These are phyloP conservation scores for Boletus smithii DNA, from an alignment of 1,284 basidiomycete species.

Conservation along the genomic window DNA sequence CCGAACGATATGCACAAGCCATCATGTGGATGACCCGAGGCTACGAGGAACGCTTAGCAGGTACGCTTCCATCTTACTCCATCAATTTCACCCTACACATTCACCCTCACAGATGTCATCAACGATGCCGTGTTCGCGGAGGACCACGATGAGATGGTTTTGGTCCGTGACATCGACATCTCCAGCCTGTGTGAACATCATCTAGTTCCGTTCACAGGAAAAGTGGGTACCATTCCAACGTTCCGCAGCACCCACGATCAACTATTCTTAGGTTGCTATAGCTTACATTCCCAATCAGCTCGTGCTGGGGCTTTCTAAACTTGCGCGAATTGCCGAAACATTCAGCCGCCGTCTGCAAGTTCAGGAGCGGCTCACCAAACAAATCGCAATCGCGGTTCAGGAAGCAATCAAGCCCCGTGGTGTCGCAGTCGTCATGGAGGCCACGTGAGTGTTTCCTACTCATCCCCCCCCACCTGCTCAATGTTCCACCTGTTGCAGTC, in stretches of 20 bases:
- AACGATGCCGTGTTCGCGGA: constrained; percentile 99
- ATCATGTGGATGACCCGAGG: constrained; percentile 99
- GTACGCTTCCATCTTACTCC: constrained; percentile 39
- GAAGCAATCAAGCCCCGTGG: constrained; percentile 96
- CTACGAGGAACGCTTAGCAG: constrained; percentile 91
- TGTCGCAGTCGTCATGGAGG: constrained; percentile 99
- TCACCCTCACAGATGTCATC: constrained; percentile 81
- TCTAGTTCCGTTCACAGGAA: constrained; percentile 97
- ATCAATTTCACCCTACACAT: constrained; percentile 8
- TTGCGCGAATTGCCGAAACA: constrained; percentile 96
- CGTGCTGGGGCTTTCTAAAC: constrained; percentile 95
- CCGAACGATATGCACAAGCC: constrained; percentile 95
- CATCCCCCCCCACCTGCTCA: constrained; percentile 13
- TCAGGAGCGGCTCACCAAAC: constrained; percentile 96
- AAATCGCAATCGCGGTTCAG: constrained; percentile 95
- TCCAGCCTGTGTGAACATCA: constrained; percentile 99
- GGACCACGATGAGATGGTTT: constrained; percentile 99
- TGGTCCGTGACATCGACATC: constrained; percentile 97
- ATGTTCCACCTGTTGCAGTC: constrained; percentile 49
- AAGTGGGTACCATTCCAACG: constrained; percentile 54
- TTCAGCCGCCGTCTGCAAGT: constrained; percentile 95
- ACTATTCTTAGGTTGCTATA: constrained; percentile 53
- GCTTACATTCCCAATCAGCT: constrained; percentile 97
- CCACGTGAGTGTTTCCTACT: constrained; percentile 63
- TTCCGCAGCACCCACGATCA: constrained; percentile 17